Base-by-base conservation (phyloP, 371 early-diverging fungal species). In the Mucor velutinosus region DNA sequence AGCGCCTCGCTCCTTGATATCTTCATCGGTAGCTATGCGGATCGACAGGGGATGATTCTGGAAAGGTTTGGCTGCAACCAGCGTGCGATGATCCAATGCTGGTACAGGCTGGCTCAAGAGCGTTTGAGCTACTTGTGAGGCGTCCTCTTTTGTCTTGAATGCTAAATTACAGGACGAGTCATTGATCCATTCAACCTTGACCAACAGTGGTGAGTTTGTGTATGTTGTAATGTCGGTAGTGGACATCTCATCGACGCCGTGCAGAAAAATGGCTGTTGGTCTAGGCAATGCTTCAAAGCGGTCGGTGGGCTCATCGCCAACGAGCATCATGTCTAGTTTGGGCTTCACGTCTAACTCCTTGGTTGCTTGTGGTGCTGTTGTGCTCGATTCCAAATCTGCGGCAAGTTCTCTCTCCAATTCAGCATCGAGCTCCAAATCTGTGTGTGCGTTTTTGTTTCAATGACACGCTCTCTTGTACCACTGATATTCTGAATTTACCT, bases 161-260 rank as follows among this genome's bases (percentile, higher is more conserved):
- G 76, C 76, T 7, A 81, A 59, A 60, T 79, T 79, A 74, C 87
- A 87, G 7, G 80, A 78, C 0, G 81, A 71, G 53, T 87, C 87
- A 55, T 87, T 80, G 57, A 87, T 84, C 87, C 87, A 87, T 66
- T 87, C 84, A 1, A 87, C 76, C 41, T 83, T 82, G n/a, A 69
- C 49, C 15, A 85, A 72, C 0, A 23, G 7, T 1, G 58, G 11
- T 4, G 77, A 70, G 29, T 77, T 67, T 3, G 69, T 73, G 66
- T 86, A 86, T 1, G 56, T 57, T 62, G 75, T 73, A n/a, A 87
- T 80, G 43, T 87, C 84, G 25, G 76, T 71, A 25, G 88, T 87
- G 19, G 81, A 80, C 83, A 87, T 81, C 2, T 84, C 81, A 47
- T 87, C 81, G 2, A 86, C 80, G 11, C 88, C 88, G 27, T 75